Conservation (phyloP, 2,329 filamentous ascomycete species). For the Xenoacremonium recifei region DNA sequence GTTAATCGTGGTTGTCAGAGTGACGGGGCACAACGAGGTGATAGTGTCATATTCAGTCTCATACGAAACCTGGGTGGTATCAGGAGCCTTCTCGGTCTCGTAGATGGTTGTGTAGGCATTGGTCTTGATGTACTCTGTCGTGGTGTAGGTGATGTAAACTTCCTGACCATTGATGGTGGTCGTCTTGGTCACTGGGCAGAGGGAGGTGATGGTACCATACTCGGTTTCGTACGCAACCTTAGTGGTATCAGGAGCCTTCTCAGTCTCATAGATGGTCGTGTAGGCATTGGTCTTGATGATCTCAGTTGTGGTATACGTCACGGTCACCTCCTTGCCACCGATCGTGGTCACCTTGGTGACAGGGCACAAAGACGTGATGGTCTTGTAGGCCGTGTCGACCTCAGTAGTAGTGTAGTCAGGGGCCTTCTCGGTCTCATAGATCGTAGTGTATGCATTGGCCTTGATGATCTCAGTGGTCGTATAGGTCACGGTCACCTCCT, state of each 20-base stretch:
- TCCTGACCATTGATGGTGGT: conserved; percentile 30
- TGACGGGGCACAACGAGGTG: conserved; percentile 44
- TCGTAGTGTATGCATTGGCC: conserved; percentile 27
- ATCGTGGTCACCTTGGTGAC: conserved; percentile 34
- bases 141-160: conserved; percentile 26
- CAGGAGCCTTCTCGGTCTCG: conserved; percentile 29
- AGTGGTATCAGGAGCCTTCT: conserved; percentile 32
- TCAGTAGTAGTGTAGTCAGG: conserved; percentile 30
- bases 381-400: conserved; percentile 32
- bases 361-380: conserved; percentile 41
- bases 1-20: conserved; percentile 32
- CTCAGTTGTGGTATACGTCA: conserved; percentile 20
- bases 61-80: conserved; percentile 32
- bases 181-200: conserved; percentile 42
- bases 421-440: conserved; percentile 30
- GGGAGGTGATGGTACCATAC: conserved; percentile 42
- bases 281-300: conserved; percentile 26
- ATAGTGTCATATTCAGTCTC: conserved; percentile 37
- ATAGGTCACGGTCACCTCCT: conserved; percentile 22
- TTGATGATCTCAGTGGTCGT: conserved; percentile 22
- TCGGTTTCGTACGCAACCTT: conserved; percentile 31
- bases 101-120: conserved; percentile 31
- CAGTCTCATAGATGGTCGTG: conserved; percentile 31
- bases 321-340: conserved; percentile 9
- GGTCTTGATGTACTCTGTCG: conserved; percentile 29